Conservation (phyloP, 2,329 filamentous ascomycete genomes). For the Hypoxylon sp. region DNA sequence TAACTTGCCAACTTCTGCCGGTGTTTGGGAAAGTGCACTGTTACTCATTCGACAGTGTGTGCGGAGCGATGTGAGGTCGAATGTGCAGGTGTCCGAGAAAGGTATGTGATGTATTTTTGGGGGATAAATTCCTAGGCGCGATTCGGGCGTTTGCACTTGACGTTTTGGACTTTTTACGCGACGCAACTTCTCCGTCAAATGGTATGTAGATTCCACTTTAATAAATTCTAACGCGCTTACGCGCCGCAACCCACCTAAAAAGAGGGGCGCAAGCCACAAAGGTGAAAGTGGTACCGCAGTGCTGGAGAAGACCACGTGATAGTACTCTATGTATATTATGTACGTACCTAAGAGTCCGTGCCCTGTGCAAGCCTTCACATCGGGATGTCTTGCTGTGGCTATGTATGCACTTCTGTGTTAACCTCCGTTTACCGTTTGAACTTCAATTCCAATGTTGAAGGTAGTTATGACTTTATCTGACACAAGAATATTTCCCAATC, state of each 20-base stretch:
- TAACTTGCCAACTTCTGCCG: neutral
- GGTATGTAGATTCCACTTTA: conserved; percentile 38
- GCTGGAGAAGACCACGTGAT: conserved; percentile 13
- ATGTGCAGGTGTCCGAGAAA: conserved; percentile 15
- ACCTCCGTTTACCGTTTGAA: neutral
- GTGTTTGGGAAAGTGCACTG: conserved; percentile 19
- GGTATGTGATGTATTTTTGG: conserved; percentile 24
- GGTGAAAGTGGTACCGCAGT: neutral
- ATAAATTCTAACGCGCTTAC: conserved; percentile 37
- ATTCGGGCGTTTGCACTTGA: conserved; percentile 41
- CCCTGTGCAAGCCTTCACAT: too few species aligned
- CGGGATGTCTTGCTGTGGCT: too few species aligned
- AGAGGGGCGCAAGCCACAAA: conserved; percentile 9
- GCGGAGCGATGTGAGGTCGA: conserved; percentile 23
- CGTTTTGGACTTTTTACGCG: conserved; percentile 43
- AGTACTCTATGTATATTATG: neutral
- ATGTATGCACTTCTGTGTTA: neutral
- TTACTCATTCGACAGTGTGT: conserved; percentile 26
- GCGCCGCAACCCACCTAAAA: conserved; percentile 39
- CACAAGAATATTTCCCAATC: neutral
- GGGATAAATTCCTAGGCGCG: conserved; percentile 36
- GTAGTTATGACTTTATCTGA: neutral
- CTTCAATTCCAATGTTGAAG: neutral
- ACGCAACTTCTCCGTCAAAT: conserved; percentile 40
- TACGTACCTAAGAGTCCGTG: neutral